phyloP scores from a whole-genome alignment of 2,329 filamentous ascomycete species.

The Leptographium wingfieldii region DNA sequence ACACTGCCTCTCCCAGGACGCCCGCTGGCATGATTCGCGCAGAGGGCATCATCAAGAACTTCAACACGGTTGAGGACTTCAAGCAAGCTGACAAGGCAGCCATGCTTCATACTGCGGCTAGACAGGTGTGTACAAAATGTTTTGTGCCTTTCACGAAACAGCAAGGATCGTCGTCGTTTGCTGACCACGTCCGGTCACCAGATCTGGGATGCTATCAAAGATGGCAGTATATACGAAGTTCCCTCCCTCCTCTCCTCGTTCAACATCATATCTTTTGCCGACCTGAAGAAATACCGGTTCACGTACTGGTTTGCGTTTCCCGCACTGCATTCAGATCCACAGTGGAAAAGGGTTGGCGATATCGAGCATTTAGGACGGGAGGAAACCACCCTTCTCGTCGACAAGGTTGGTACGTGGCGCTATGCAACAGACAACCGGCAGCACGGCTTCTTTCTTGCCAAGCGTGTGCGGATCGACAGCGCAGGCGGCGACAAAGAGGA shows the following conservation, averaged over 20 bases:
- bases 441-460: conserved; percentile 92
- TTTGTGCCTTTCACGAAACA: background rate
- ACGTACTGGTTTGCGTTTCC: conserved; percentile 98
- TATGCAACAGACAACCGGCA: conserved; percentile 72
- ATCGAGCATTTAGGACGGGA: conserved; percentile 44
- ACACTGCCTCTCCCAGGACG: conserved; percentile 29
- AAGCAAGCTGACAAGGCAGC: conserved; percentile 67
- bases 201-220: conserved; percentile 96
- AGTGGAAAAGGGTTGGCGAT: conserved; percentile 55
- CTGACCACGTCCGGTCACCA: conserved; percentile 21
- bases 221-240: conserved; percentile 90
- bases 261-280: conserved; percentile 79
- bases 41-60: conserved; percentile 89
- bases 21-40: conserved; percentile 56
- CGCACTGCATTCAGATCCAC: conserved; percentile 75
- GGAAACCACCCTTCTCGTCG: conserved; percentile 70
- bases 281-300: conserved; percentile 94
- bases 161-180: background rate
- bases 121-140: conserved; percentile 42
- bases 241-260: conserved; percentile 87
- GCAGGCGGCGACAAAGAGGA: conserved; percentile 18
- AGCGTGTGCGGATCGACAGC: conserved; percentile 41
- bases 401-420: conserved; percentile 76
- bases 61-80: conserved; percentile 93
- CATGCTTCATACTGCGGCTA: conserved; percentile 65